Evolutionary conservation across 179 eudicot genomes (phyloP), one percentile per base, ranked within the genome.

Genomic region (Amaranthus tricolor): DNA sequence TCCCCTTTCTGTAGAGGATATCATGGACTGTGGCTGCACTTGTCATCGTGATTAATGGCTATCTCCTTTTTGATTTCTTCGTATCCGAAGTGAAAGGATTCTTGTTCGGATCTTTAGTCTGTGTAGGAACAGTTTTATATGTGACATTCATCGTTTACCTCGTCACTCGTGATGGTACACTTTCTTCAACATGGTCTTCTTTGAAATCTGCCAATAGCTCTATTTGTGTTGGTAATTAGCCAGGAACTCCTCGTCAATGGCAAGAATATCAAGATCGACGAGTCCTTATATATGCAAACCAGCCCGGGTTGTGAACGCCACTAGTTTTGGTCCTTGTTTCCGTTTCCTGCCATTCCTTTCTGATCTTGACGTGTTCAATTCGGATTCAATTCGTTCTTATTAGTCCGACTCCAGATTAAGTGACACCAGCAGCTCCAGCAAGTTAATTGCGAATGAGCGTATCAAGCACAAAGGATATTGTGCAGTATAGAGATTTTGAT

Each of bases 41-140:
- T 51, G 97, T 94, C 74, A 94, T 94, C 64, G 97, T 89, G 79
- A 94, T 94, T 65, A 94, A 94, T 24, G 90, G 94, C 44, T 94
- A 94, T 66, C 90, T 94, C 52, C 78, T 94, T 71, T 66, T 89
- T 67, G 91, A 92, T 80, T 94, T 94, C 75, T 82, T 90, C 77
- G 47, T 78, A 16, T 82, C 89, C 24, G 94, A 89, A 75, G 90
- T 94, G n/a, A 82, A 79, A 5, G 96, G 97, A 45, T 13, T 84
- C 64, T 71, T 84, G 31, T 79, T 87, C 68, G 95, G 89, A 52
- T 62, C 83, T 15, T 53, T 78, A 1, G 85, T 87, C 52, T 81
- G 86, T 62, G 53, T 81, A 4, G 89, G 70, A 21, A 84, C 93
- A 52, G 80, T 82, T 17, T 92, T 84, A 65, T 94, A 94, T 51